Evolutionary conservation across 306 rosid genomes (phyloP).

Genomic region (Vigna hirtella): DNA sequence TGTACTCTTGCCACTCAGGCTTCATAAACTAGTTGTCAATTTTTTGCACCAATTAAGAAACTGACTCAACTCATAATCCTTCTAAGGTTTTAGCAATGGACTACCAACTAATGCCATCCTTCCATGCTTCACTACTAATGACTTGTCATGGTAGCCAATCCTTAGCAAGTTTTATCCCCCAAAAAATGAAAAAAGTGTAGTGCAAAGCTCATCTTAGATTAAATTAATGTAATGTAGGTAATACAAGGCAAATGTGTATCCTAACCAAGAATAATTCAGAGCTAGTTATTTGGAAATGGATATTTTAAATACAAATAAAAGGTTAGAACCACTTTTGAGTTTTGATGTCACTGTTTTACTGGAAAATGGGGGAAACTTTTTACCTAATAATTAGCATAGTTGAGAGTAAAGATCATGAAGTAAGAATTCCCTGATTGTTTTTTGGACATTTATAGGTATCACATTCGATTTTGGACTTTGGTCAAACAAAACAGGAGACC

Average conservation of each 20-base stretch:
- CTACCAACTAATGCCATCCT: conserved; percentile 1
- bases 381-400: background rate
- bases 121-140: background rate
- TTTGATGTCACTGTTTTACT: conserved; percentile 14
- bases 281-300: conserved; percentile 21
- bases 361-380: background rate
- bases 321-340: background rate
- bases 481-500: conserved; percentile 24
- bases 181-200: conserved; percentile 5
- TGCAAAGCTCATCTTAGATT: conserved; percentile 4
- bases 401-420: background rate
- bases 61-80: background rate
- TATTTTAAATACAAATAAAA: conserved; percentile 28
- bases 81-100: conserved; percentile 24
- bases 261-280: conserved; percentile 4
- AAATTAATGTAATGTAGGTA: background rate
- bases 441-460: conserved; percentile 20
- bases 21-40: background rate
- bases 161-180: conserved; percentile 22
- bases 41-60: conserved; percentile 6
- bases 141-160: background rate
- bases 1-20: background rate
- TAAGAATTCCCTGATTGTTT: background rate
- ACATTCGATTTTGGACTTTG: conserved; percentile 3
- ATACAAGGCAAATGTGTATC: conserved; percentile 14